A percentile compares a stretch with the other conserved stretches of the same genome.
Evolutionary conservation across 2,329 filamentous ascomycete species (phyloP).

Genomic region (Diaporthe velutina): DNA sequence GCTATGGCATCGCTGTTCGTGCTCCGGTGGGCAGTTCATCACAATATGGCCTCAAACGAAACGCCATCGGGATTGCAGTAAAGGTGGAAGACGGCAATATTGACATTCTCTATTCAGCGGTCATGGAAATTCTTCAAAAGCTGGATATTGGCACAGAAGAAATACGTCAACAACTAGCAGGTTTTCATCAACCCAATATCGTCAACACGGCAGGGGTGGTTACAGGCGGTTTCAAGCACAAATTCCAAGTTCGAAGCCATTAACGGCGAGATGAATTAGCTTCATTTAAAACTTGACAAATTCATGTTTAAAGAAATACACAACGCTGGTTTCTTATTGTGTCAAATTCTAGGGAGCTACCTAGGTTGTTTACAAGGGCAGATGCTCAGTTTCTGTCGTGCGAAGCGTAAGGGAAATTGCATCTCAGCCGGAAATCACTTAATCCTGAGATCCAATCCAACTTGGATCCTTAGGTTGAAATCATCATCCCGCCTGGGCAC

Average conservation of each 20-base stretch:
- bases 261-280: background rate
- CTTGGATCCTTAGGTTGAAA: background rate
- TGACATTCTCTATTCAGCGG: background rate
- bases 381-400: background rate
- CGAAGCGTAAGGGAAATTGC: no score
- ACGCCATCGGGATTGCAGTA: background rate
- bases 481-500: background rate
- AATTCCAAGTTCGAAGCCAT: background rate
- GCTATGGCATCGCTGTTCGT: background rate
- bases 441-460: background rate
- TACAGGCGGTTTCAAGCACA: background rate
- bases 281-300: background rate
- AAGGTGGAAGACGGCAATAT: background rate
- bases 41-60: background rate
- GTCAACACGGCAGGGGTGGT: background rate
- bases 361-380: background rate
- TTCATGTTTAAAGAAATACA: background rate
- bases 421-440: background rate
- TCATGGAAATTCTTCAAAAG: background rate
- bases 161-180: background rate
- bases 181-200: background rate
- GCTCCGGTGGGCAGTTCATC: background rate
- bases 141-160: background rate
- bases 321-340: background rate
- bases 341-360: background rate